Base-by-base conservation (phyloP, 1,284 basidiomycete genomes). In the Phylloboletellus chloephorus region DNA sequence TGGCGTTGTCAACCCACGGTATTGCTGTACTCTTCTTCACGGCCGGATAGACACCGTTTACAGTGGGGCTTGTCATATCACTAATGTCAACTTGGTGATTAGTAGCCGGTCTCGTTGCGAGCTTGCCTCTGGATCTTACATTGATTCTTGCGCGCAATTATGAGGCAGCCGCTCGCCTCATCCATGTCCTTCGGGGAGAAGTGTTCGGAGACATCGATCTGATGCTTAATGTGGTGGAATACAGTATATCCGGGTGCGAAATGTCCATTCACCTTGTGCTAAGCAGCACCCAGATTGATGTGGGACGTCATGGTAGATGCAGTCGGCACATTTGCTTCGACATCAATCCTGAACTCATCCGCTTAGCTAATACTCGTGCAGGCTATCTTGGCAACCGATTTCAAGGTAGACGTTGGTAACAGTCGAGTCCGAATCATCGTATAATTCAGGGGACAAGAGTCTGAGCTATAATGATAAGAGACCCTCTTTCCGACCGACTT, bases 351-450 rank as follows among this genome's bases (percentile, higher is more conserved):
- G 8, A 5, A 26, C 28, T 15, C 0, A 4, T 7, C 13, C 5
- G 10, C 5, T 30, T 29, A 4, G 7, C 31, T 36, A 16, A 39
- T 4, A 3, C n/a, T 31, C 7, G 7, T 20, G 15, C 24, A 57
- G 58, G 32, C 50, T 5, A 56, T 67, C 21, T 44, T 69, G 6
- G 53, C 60, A 2, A 63, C 61, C 1, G 52, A 64, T 28, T 65
- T 68, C 26, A 67, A 54, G 67, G 68, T 63, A 39, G 39, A 52
- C 24, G 52, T 52, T 39, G 45, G 2, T 17, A 5, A 38, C 30
- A 4, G 0, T 15, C 8, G 8, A 7, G 7, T 29, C 34, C 35
- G 47, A 6, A 46, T 47, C 23, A 51, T 21, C 5, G 9, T 17
- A 13, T 41, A 21, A 50, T 7, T 11, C 7, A 62, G 64, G 64